Base-by-base conservation (phyloP, 257 asterid genomes). In the Solanum habrochaites region DNA sequence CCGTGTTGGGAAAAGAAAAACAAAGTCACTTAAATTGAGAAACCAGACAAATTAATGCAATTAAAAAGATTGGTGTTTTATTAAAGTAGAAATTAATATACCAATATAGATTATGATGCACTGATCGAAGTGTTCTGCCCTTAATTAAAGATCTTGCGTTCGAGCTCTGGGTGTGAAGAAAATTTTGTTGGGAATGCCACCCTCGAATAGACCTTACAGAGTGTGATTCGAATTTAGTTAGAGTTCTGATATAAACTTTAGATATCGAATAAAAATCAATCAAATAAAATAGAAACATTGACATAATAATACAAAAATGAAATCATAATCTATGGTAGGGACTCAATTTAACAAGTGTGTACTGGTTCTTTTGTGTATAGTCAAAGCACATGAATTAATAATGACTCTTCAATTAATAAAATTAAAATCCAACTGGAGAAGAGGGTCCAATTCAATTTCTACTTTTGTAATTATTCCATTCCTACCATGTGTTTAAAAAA, bases 381-480 rank as follows among this genome's bases (percentile, higher is more conserved):
- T 29, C 85, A 49, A 80, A 10, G 42, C 67, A 45, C 85, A 80
- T 80, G 85, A 80, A 80, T 29, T 80, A 47, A 80, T 80, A 80
- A 80, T 49, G 69, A 47, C 67, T 47, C 69, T 80, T 80, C 66
- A 49, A 18, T 35, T 21, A 73, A 80, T 49, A 49, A 58, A 80
- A 18, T 80, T 47, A 43, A 31, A 80, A 80, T 80, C 43, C 85
- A 47, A 80, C 42, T 78, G 29, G 43, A 47, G 43, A 47, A 47
- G 43, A 39, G 58, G 67, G 85, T 80, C 85, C 85, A 80, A 49
- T 47, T 80, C 67, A 29, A 27, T 80, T 29, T 29, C 32, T 47
- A 43, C 29, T 18, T 47, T 49, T 80, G 18, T 80, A 47, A 75
- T 42, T 75, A 40, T 23, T 58, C n/a, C 35, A 75, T 40, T 74